A percentile compares a stretch with the other conserved stretches of the same genome.
Evolutionary conservation across 306 rosid genomes (phyloP).

Genomic region (Cucurbita pepo): DNA sequence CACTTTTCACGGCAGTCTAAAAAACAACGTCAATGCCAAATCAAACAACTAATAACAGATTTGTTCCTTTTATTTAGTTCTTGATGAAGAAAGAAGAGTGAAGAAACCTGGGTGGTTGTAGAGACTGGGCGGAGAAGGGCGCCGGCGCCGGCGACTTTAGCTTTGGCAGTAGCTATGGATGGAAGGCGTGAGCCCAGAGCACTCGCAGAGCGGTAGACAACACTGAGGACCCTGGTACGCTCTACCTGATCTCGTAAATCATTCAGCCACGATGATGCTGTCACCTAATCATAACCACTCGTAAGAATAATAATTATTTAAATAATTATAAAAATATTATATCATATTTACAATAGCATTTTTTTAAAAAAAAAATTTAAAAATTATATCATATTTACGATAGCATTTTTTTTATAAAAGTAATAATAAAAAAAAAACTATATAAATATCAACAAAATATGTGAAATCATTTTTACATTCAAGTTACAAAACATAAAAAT

Average conservation of each 20-base stretch:
- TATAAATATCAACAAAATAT: no score
- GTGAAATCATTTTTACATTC: no score
- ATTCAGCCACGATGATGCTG: slow-evolving; percentile 86
- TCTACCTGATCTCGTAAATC: slow-evolving; percentile 89
- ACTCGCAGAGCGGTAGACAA: slow-evolving; percentile 88
- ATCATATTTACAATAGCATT: not conserved
- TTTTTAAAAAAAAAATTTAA: no score
- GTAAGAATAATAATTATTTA: not conserved
- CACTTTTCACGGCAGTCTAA: slow-evolving; percentile 85
- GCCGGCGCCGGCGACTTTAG: slow-evolving; percentile 82
- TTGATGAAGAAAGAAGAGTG: not conserved
- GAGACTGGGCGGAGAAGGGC: slow-evolving; percentile 78
- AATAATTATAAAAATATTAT: no score
- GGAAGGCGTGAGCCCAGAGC: slow-evolving; percentile 86
- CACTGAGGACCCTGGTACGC: slow-evolving; percentile 68
- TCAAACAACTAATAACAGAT: not conserved
- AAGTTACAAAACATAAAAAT: no score
- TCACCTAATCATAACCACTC: slow-evolving; percentile 40
- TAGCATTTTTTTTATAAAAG: no score
- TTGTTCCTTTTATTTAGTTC: not conserved
- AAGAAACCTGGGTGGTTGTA: slow-evolving; percentile 79
- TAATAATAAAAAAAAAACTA: no score
- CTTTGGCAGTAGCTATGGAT: slow-evolving; percentile 82
- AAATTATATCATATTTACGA: not conserved
- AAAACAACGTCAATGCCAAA: not conserved